Conservation (phyloP, 2,329 filamentous ascomycete genomes). For the Thielaviopsis euricoi region DNA sequence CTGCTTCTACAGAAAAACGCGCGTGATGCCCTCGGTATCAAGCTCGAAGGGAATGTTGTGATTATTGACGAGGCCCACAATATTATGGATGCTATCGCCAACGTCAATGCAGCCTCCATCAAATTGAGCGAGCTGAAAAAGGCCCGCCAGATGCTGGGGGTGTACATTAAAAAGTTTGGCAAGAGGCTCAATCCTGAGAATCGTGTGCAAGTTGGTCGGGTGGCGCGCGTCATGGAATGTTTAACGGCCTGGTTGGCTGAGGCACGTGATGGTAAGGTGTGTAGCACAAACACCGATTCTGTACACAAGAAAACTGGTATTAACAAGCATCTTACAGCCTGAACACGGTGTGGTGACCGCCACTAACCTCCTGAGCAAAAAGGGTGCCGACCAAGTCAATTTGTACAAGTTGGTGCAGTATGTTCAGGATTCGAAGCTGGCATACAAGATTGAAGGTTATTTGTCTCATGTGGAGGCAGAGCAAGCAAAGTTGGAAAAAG, state of each 20-base stretch:
- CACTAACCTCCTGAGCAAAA: constrained; percentile 58
- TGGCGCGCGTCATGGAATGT: constrained; percentile 68
- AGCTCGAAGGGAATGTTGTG: constrained; percentile 74
- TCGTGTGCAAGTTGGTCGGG: constrained; percentile 75
- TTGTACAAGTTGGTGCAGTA: constrained; percentile 78
- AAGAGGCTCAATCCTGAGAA: constrained; percentile 83
- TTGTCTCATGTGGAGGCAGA: constrained; percentile 42
- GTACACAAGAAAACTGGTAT: neutral
- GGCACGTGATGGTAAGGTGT: constrained; percentile 32
- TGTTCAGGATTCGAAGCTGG: constrained; percentile 79
- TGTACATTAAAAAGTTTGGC: constrained; percentile 76
- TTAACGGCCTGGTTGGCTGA: constrained; percentile 51
- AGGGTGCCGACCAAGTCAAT: constrained; percentile 90
- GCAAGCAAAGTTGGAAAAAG: constrained; percentile 19
- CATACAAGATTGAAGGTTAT: constrained; percentile 89
- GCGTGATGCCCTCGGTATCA: constrained; percentile 72
- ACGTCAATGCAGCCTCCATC: constrained; percentile 68
- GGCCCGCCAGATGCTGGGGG: constrained; percentile 57
- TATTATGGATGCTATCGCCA: constrained; percentile 83
- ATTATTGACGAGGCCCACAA: constrained; percentile 97
- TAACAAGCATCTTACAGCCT: constrained; percentile 19
- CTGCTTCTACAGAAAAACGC: constrained; percentile 75
- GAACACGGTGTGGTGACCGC: constrained; percentile 53
- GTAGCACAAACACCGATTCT: constrained; percentile 2
- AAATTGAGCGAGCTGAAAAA: constrained; percentile 54